Percentiles rank a stretch among this genome's conserved stretches.
These are phyloP conservation scores for Daldinia loculata DNA, from an alignment of 495 filamentous ascomycete genomes.

Conservation along the genomic window DNA sequence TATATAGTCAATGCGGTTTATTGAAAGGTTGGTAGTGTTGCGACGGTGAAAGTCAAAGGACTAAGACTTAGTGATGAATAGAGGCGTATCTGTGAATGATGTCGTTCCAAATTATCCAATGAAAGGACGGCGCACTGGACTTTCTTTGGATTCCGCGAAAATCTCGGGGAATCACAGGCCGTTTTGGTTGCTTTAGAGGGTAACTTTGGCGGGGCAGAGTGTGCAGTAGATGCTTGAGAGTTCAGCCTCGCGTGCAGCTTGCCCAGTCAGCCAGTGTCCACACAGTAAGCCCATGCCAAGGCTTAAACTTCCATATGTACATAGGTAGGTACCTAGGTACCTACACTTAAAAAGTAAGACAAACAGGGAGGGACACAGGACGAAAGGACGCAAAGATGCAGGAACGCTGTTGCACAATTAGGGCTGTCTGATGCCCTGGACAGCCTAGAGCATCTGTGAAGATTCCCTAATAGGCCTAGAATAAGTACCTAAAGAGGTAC, in stretches of 20 bases:
- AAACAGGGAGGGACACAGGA: slow-evolving; percentile 2
- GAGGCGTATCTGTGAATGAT: slow-evolving; percentile 28
- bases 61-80: slow-evolving; percentile 18
- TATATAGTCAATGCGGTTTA: neutral
- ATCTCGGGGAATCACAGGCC: slow-evolving; percentile 35
- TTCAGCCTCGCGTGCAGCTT: slow-evolving; percentile 26
- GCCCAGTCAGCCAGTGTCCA: slow-evolving; percentile 2
- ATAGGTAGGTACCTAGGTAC: no score
- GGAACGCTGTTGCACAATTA: slow-evolving; percentile 30
- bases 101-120: slow-evolving; percentile 34
- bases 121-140: slow-evolving; percentile 14
- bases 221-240: slow-evolving; percentile 1
- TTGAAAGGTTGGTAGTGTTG: slow-evolving; percentile 7
- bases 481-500: slow-evolving; percentile 2
- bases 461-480: neutral
- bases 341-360: slow-evolving; percentile 15
- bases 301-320: neutral
- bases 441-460: neutral
- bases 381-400: slow-evolving; percentile 20
- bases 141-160: slow-evolving; percentile 36
- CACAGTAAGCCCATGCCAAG: neutral
- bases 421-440: slow-evolving; percentile 27
- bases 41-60: slow-evolving; percentile 21
- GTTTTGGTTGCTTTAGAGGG: neutral
- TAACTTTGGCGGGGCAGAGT: slow-evolving; percentile 24